These are phyloP conservation scores for Ambrosiella beaveri DNA, from an alignment of 2,329 filamentous ascomycete species.

Conservation along the genomic window DNA sequence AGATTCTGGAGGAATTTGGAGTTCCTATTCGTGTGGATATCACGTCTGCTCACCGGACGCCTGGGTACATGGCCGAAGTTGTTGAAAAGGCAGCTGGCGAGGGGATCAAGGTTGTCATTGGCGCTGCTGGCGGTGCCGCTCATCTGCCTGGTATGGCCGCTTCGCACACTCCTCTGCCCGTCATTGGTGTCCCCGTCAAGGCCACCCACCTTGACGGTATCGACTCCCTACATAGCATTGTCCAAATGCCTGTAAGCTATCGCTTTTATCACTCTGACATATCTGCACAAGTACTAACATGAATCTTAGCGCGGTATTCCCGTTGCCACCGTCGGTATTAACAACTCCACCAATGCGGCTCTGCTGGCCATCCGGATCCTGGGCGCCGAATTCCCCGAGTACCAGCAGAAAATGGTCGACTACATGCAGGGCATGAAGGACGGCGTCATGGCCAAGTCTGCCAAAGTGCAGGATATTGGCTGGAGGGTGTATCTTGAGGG, in stretches of 20 bases:
- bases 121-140: slow-evolving; percentile 58
- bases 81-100: slow-evolving; percentile 44
- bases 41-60: slow-evolving; percentile 65
- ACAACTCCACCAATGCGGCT: slow-evolving; percentile 63
- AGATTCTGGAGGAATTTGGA: slow-evolving; percentile 49
- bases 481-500: slow-evolving; percentile 35
- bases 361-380: slow-evolving; percentile 54
- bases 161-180: slow-evolving; percentile 52
- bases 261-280: slow-evolving; percentile 22
- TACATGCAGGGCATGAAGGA: slow-evolving; percentile 46
- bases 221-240: slow-evolving; percentile 2
- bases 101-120: slow-evolving; percentile 58
- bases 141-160: slow-evolving; percentile 61
- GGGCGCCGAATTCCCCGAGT: slow-evolving; percentile 36
- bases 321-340: slow-evolving; percentile 60
- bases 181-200: slow-evolving; percentile 64
- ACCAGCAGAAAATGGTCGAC: slow-evolving; percentile 38
- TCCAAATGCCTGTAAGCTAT: slow-evolving; percentile 22
- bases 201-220: slow-evolving; percentile 33
- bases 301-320: slow-evolving; percentile 38
- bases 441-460: slow-evolving; percentile 48
- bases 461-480: slow-evolving; percentile 36
- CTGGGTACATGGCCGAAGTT: slow-evolving; percentile 50
- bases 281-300: slow-evolving; percentile 18
- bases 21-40: slow-evolving; percentile 59